These are phyloP conservation scores for Tolypocladium nubicola DNA, from an alignment of 2,329 filamentous ascomycete genomes.

Conservation along the genomic window DNA sequence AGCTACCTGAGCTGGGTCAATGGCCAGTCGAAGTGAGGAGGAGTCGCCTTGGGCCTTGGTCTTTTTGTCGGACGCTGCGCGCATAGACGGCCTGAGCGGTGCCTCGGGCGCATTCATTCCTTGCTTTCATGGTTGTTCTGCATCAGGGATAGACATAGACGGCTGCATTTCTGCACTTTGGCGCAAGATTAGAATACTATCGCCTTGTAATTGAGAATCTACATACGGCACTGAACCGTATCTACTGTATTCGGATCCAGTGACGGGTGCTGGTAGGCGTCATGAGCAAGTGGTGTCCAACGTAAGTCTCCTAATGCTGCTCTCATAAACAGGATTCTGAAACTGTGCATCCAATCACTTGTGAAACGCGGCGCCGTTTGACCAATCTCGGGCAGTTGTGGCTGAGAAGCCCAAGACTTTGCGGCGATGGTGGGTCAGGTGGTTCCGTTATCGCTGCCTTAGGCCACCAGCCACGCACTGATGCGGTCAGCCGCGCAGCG, in stretches of 20 bases:
- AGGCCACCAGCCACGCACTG: slow-evolving; percentile 14
- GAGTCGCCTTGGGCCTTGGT: no score
- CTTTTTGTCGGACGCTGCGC: not conserved
- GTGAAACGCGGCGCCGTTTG: not conserved
- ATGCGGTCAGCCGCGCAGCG: slow-evolving; percentile 3
- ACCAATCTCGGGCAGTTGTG: not conserved
- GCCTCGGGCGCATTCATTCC: not conserved
- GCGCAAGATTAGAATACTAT: not conserved
- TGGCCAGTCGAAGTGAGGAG: slow-evolving; percentile 22
- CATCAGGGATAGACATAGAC: not conserved
- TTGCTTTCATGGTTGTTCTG: not conserved
- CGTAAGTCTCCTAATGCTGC: not conserved
- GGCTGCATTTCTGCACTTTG: not conserved
- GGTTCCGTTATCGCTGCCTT: slow-evolving; percentile 21
- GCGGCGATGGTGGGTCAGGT: not conserved
- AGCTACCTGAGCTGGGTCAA: slow-evolving; percentile 54
- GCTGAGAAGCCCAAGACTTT: not conserved
- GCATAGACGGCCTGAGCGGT: not conserved
- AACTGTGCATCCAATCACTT: not conserved
- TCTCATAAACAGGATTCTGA: not conserved
- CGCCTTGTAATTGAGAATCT: not conserved
- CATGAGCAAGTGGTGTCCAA: not conserved
- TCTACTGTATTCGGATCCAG: no score
- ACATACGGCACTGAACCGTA: not conserved
- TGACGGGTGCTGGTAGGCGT: no score